Evolutionary conservation across 176 grass and related monocot genomes (phyloP).

Genomic region (Aegilops longissima): DNA sequence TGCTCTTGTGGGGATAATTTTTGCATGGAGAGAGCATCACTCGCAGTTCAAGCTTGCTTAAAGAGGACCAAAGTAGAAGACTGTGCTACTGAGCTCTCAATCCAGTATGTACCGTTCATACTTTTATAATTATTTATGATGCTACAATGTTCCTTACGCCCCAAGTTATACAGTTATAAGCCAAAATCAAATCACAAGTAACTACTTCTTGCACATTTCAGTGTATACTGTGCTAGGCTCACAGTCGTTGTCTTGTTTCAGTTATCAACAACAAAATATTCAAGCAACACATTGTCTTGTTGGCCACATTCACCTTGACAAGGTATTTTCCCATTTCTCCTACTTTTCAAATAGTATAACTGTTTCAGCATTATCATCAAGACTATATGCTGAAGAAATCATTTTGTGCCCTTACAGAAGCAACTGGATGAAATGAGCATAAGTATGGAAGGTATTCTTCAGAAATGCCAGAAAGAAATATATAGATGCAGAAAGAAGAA

Average conservation of each 20-base stretch:
- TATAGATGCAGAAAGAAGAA: constrained; percentile 43
- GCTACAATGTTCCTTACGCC: neutral
- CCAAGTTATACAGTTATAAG: neutral
- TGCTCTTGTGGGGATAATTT: constrained; percentile 36
- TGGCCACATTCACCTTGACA: constrained; percentile 65
- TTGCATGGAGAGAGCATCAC: constrained; percentile 53
- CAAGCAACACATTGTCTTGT: constrained; percentile 48
- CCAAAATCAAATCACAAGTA: neutral
- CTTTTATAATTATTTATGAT: neutral
- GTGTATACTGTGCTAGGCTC: constrained; percentile 21
- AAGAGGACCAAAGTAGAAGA: constrained; percentile 49
- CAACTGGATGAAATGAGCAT: constrained; percentile 44
- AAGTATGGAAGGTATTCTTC: constrained; percentile 43
- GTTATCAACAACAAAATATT: constrained; percentile 47
- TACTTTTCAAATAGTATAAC: constrained; percentile 11
- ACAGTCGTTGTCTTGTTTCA: constrained; percentile 30
- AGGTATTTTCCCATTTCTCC: constrained; percentile 31
- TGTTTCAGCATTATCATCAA: constrained; percentile 11
- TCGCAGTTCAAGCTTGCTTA: constrained; percentile 42
- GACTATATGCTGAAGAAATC: neutral
- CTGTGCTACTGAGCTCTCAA: constrained; percentile 37
- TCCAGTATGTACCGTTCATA: constrained; percentile 35
- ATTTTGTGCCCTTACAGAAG: constrained; percentile 38
- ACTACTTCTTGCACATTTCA: neutral
- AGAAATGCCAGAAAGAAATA: constrained; percentile 49